Percentiles rank a stretch among this genome's conserved stretches.
phyloP scores from a whole-genome alignment of 148 eudicot genomes.

The Diospyros lotus region DNA sequence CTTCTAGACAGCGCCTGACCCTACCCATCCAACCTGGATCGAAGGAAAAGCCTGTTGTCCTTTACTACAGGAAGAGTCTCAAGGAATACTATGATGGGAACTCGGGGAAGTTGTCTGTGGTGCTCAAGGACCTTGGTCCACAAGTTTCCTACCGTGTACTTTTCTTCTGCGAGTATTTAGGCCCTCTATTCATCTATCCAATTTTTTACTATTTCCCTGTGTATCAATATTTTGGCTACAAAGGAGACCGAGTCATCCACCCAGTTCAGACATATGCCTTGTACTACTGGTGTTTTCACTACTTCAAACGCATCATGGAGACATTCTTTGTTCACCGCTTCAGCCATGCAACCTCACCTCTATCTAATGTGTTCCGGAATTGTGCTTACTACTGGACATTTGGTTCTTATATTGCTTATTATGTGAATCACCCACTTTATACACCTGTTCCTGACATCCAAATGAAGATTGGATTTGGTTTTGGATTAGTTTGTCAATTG shows the following conservation, averaged over 20 bases:
- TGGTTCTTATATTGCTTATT: conserved; percentile 89
- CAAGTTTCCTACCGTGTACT: conserved; percentile 90
- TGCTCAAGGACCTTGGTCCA: conserved; percentile 90
- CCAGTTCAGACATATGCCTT: conserved; percentile 90
- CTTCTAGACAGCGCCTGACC: conserved; percentile 92
- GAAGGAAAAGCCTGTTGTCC: conserved; percentile 76
- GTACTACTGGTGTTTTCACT: conserved; percentile 94
- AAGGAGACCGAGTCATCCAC: conserved; percentile 67
- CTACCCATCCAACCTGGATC: conserved; percentile 81
- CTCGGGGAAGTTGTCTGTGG: conserved; percentile 49
- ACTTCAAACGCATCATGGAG: conserved; percentile 91
- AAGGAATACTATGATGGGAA: conserved; percentile 62
- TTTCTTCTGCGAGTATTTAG: conserved; percentile 91
- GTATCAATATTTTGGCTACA: conserved; percentile 68
- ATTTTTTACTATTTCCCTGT: conserved; percentile 75
- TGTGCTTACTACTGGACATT: conserved; percentile 93
- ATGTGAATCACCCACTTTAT: conserved; percentile 83
- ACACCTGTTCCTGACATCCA: conserved; percentile 89
- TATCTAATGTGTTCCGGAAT: conserved; percentile 86
- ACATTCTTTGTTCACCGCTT: conserved; percentile 95
- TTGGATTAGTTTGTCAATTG: conserved; percentile 75
- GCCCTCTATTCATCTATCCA: conserved; percentile 84
- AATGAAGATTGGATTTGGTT: conserved; percentile 86
- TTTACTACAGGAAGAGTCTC: conserved; percentile 61
- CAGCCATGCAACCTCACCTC: conserved; percentile 96